Percentiles rank a stretch among this genome's conserved stretches.
These are phyloP conservation scores for Rhodosporidiobolus odoratus DNA, from an alignment of 768 basidiomycete genomes.

Conservation along the genomic window DNA sequence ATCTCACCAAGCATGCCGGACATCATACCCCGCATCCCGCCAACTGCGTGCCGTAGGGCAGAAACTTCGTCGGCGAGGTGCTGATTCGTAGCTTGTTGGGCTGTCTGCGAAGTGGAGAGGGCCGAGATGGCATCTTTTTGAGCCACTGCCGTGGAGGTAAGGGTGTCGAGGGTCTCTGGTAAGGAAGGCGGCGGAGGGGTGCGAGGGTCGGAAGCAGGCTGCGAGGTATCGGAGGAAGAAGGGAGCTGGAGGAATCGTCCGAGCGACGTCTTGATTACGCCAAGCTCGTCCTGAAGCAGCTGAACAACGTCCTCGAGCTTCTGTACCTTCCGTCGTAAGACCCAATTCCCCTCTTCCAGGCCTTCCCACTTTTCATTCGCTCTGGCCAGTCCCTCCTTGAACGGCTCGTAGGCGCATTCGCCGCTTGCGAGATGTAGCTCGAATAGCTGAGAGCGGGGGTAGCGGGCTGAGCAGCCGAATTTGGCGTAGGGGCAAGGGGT, in stretches of 20 bases:
- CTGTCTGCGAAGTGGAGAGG: constrained; percentile 11
- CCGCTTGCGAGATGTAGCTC: constrained; percentile 8
- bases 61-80: constrained; percentile 19
- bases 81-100: constrained; percentile 3
- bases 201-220: background rate
- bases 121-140: background rate
- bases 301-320: background rate
- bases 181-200: background rate
- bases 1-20: constrained; percentile 1
- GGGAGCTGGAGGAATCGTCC: background rate
- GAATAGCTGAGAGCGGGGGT: background rate
- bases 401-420: constrained; percentile 17
- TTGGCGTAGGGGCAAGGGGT: constrained; percentile 4
- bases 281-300: background rate
- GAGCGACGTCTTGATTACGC: background rate
- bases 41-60: constrained; percentile 6
- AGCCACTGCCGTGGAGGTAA: background rate
- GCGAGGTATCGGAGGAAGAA: background rate
- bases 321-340: background rate
- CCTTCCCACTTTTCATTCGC: background rate
- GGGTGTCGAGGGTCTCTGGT: background rate
- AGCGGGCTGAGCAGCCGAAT: constrained; percentile 1
- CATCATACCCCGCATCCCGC: constrained; percentile 14
- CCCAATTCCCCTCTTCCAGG: constrained; percentile 8
- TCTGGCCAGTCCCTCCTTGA: constrained; percentile 6